Conservation (phyloP, 768 basidiomycete genomes). For the Calvatia gigantea region DNA sequence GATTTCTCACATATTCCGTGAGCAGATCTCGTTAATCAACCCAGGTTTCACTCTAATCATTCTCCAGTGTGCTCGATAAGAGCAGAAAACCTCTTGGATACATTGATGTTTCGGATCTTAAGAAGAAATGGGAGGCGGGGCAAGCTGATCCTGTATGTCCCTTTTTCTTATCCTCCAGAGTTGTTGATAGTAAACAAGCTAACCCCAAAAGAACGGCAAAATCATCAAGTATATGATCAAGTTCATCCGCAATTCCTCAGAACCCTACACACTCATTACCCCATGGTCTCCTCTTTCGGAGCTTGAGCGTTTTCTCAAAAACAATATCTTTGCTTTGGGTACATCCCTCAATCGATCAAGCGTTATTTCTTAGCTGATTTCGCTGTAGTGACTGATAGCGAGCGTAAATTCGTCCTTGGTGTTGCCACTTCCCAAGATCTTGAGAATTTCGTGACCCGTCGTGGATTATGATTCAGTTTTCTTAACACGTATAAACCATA, state of each 20-base stretch:
- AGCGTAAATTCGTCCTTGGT: conserved; percentile 79
- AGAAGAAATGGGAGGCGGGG: conserved; percentile 75
- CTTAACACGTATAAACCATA: neutral
- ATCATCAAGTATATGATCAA: conserved; percentile 68
- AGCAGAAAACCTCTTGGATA: conserved; percentile 79
- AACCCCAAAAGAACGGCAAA: conserved; percentile 58
- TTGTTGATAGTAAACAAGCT: neutral
- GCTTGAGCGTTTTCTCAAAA: conserved; percentile 73
- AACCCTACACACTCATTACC: conserved; percentile 78
- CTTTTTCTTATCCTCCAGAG: neutral
- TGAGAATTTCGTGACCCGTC: conserved; percentile 53
- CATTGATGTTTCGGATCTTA: conserved; percentile 72
- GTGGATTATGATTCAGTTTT: conserved; percentile 32
- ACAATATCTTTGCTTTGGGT: conserved; percentile 79
- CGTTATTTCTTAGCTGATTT: neutral
- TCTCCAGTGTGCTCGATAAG: conserved; percentile 68
- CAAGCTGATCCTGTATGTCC: conserved; percentile 62
- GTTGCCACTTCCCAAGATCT: conserved; percentile 78
- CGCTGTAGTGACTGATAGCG: conserved; percentile 73
- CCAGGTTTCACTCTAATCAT: neutral
- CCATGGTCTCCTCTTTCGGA: conserved; percentile 76
- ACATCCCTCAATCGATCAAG: conserved; percentile 15
- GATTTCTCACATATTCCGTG: conserved; percentile 95
- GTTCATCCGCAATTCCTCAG: conserved; percentile 60
- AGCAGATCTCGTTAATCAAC: conserved; percentile 10